Percentiles rank a stretch among this genome's conserved stretches.
Conservation (phyloP, 1,284 basidiomycete genomes). For the Xanthoconium separans region DNA sequence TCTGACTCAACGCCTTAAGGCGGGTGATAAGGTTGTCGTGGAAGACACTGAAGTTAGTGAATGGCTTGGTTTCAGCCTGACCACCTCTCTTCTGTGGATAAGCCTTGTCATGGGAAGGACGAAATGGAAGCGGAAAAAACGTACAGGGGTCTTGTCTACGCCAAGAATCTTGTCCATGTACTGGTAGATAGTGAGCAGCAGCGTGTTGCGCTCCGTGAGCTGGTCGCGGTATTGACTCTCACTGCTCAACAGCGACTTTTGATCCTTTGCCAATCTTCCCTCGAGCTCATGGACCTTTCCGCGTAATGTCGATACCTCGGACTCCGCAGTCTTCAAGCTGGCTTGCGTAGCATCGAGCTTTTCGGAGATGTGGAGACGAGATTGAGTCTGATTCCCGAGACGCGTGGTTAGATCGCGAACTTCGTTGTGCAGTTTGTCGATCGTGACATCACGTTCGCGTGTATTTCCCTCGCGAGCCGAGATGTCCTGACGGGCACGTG, state of each 20-base stretch:
- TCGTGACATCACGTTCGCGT: conserved; percentile 32
- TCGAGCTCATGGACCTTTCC: conserved; percentile 75
- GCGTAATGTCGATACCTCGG: conserved; percentile 58
- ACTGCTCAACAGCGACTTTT: conserved; percentile 66
- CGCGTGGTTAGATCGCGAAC: conserved; percentile 76
- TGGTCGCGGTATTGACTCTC: conserved; percentile 88
- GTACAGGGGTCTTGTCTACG: conserved; percentile 78
- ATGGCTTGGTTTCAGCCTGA: conserved; percentile 83
- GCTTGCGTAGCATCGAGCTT: conserved; percentile 76
- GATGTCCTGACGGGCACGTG: conserved; percentile 71
- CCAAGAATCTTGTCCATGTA: conserved; percentile 94
- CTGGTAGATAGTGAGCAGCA: conserved; percentile 90
- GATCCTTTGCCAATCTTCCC: conserved; percentile 79
- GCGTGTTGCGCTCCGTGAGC: conserved; percentile 88
- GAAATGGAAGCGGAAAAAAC: conserved; percentile 30
- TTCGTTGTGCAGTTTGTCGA: conserved; percentile 69
- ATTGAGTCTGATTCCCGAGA: conserved; percentile 81
- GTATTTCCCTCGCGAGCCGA: conserved; percentile 47
- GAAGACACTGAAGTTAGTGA: conserved; percentile 92
- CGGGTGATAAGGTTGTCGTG: conserved; percentile 92
- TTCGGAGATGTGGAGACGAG: conserved; percentile 79
- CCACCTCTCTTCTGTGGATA: conserved; percentile 60
- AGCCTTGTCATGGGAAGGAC: neutral
- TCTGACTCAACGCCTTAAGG: conserved; percentile 79
- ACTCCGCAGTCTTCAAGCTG: conserved; percentile 61